phyloP scores from a whole-genome alignment of 2,329 filamentous ascomycete species.

The Ascochyta clinopodiicola region DNA sequence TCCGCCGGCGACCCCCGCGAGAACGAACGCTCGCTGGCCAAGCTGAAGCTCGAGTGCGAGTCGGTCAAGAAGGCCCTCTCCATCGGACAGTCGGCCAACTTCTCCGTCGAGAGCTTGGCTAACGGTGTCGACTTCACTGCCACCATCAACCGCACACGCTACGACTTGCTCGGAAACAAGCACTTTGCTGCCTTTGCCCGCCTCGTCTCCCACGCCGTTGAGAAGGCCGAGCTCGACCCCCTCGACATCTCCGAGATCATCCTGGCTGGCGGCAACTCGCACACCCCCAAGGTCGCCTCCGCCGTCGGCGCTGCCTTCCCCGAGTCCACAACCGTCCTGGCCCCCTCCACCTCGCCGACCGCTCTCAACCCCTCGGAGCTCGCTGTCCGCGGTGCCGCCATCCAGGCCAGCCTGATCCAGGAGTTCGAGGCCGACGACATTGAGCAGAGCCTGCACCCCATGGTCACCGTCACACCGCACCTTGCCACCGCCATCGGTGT shows the following conservation, averaged over 20 bases:
- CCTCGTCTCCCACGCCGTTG: constrained; percentile 81
- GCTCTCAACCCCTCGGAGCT: constrained; percentile 96
- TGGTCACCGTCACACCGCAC: constrained; percentile 93
- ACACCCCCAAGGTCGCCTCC: constrained; percentile 90
- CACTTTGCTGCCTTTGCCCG: constrained; percentile 87
- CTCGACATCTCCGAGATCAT: constrained; percentile 96
- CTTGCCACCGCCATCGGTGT: constrained; percentile 88
- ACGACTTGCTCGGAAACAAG: constrained; percentile 86
- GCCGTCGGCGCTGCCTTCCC: constrained; percentile 84
- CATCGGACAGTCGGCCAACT: constrained; percentile 84
- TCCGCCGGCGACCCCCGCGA: constrained; percentile 75
- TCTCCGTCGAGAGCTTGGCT: constrained; percentile 89
- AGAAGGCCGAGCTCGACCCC: constrained; percentile 91
- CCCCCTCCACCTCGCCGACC: constrained; percentile 76
- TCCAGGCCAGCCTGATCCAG: constrained; percentile 92
- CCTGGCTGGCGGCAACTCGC: constrained; percentile 86
- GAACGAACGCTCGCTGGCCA: constrained; percentile 82
- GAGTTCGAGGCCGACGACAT: constrained; percentile 95
- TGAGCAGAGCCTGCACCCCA: constrained; percentile 92
- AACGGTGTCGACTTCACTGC: constrained; percentile 90
- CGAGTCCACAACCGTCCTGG: constrained; percentile 76
- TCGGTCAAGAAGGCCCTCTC: constrained; percentile 90
- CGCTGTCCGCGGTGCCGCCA: constrained; percentile 85
- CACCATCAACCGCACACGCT: constrained; percentile 91
- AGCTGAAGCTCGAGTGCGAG: constrained; percentile 91